Base-by-base conservation (phyloP, 1,284 basidiomycete species). In the Pseudozyma sp. region DNA sequence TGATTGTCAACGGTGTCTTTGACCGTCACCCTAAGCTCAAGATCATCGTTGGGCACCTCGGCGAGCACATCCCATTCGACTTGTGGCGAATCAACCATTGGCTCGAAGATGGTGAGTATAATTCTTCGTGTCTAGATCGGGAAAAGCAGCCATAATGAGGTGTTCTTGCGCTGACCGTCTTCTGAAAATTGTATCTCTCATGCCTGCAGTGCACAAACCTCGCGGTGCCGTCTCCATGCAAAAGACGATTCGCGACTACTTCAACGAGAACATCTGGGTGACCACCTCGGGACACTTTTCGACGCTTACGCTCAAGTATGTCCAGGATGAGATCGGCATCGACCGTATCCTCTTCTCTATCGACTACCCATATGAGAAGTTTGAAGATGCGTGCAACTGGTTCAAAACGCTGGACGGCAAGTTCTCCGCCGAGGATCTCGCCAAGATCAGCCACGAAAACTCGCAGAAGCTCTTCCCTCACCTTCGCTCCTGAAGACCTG, bases 11-110 rank as follows among this genome's bases (percentile, higher is more conserved):
- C 68, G 83, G 83, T 40, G 83, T 84, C 17, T 84, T 84, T 35
- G 83, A 84, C 77, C 80, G 83, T 24, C 80, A 81, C 71, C 83
- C 82, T 16, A 84, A 84, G 77, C 83, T 84, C 67, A 81, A 82
- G 71, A 77, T 84, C 58, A 84, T 84, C 40, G 79, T 84, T n/a
- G 83, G 83, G 34, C 83, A 84, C 73, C 77, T 84, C 14, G 83
- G 83, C 69, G 83, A 84, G 69, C 81, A 83, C 67, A 79, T 84
- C 43, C 81, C 81, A 9, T 80, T 82, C 30, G 82, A 84, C 64
- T 68, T 84, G 51, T 83, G 81, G 82, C 68, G 82, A 30, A 83
- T 83, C 75, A 77, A 84, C 69, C 81, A 82, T 76, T 84, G 82
- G 82, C 78, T 81, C 55, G 78, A 83, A 64, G 81, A 82, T 61